These are phyloP conservation scores for Gaeumannomyces tritici DNA, from an alignment of 2,329 filamentous ascomycete genomes.

Conservation along the genomic window DNA sequence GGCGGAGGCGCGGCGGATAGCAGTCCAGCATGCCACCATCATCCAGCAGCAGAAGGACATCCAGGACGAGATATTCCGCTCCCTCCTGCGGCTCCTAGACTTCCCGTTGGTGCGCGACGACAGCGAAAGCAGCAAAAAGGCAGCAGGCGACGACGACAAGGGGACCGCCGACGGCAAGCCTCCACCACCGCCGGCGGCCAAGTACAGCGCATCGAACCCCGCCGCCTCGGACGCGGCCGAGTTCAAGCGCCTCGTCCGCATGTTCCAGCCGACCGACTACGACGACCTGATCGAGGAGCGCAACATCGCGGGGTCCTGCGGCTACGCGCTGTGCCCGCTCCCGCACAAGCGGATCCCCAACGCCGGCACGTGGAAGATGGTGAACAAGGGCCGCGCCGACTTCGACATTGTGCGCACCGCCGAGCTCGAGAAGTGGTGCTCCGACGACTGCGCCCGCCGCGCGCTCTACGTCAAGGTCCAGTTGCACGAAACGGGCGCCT, in stretches of 20 bases:
- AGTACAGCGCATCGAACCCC: slow-evolving; percentile 33
- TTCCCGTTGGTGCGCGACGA: slow-evolving; percentile 30
- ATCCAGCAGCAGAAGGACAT: slow-evolving; percentile 76
- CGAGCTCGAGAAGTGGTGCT: slow-evolving; percentile 82
- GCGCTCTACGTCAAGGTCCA: slow-evolving; percentile 85
- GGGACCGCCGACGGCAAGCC: neutral
- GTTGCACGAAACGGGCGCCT: slow-evolving; percentile 74
- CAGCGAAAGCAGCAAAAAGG: neutral
- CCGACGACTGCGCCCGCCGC: slow-evolving; percentile 63
- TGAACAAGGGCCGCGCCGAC: slow-evolving; percentile 39
- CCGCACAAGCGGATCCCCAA: slow-evolving; percentile 47
- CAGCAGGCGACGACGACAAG: neutral
- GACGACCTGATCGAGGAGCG: slow-evolving; percentile 83
- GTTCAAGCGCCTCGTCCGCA: slow-evolving; percentile 57
- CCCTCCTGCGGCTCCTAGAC: slow-evolving; percentile 62
- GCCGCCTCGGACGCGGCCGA: slow-evolving; percentile 48
- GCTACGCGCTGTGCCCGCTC: slow-evolving; percentile 68
- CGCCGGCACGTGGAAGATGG: slow-evolving; percentile 59
- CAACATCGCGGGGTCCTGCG: slow-evolving; percentile 73
- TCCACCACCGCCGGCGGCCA: slow-evolving; percentile 4
- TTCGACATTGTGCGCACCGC: slow-evolving; percentile 61
- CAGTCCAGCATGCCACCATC: slow-evolving; percentile 71
- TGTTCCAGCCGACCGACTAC: slow-evolving; percentile 83
- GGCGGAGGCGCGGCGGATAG: slow-evolving; percentile 47
- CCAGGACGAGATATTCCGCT: slow-evolving; percentile 63